These are phyloP conservation scores for Uncinocarpus reesii DNA, from an alignment of 2,329 filamentous ascomycete genomes.

Conservation along the genomic window DNA sequence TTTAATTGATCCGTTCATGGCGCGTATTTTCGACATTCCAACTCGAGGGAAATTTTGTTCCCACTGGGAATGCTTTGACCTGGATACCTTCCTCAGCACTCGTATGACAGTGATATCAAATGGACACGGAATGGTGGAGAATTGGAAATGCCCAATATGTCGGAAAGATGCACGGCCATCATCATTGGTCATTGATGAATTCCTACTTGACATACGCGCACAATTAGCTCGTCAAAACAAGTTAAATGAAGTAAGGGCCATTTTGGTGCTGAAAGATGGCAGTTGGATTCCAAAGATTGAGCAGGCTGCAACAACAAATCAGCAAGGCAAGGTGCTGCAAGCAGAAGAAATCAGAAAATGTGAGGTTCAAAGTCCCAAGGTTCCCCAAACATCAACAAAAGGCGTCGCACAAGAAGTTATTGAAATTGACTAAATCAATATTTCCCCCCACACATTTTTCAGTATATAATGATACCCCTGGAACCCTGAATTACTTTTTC, in stretches of 20 bases:
- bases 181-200: conserved; percentile 62
- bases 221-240: conserved; percentile 43
- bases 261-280: conserved; percentile 55
- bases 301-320: background rate
- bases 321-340: background rate
- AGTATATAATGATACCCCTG: conserved; percentile 2
- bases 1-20: conserved; percentile 57
- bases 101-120: conserved; percentile 40
- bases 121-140: conserved; percentile 32
- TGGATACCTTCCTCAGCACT: conserved; percentile 66
- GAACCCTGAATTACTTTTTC: background rate
- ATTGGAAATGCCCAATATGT: conserved; percentile 84
- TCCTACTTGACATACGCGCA: conserved; percentile 53
- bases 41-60: conserved; percentile 59
- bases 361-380: background rate
- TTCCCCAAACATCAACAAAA: background rate
- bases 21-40: conserved; percentile 56
- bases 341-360: background rate
- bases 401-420: conserved; percentile 14
- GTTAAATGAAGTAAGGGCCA: conserved; percentile 46
- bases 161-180: conserved; percentile 63
- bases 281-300: conserved; percentile 49
- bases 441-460: background rate
- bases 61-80: conserved; percentile 84
- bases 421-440: conserved; percentile 15